Conservation (phyloP, 2,329 filamentous ascomycete genomes). For the Aspergillus fischeri region DNA sequence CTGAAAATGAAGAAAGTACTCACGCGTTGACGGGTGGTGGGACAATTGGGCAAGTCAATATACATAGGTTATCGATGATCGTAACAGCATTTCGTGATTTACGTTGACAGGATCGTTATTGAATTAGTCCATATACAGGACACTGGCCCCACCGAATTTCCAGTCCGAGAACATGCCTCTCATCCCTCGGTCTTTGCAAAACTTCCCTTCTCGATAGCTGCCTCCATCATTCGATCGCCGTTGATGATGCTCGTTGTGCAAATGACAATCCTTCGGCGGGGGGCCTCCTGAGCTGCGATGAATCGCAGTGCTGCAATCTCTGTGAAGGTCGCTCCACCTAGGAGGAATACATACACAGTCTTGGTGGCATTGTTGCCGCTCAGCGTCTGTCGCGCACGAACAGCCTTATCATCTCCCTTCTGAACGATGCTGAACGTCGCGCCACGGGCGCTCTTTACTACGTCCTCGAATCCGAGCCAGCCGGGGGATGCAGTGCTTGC, state of each 20-base stretch:
- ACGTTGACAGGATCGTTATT: neutral
- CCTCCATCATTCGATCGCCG: conserved; percentile 83
- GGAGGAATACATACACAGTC: conserved; percentile 91
- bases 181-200: conserved; percentile 45
- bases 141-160: neutral
- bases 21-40: neutral
- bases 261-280: conserved; percentile 78
- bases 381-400: conserved; percentile 78
- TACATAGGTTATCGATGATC: neutral
- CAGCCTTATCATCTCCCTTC: conserved; percentile 86
- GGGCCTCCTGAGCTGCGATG: conserved; percentile 78
- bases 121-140: neutral
- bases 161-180: neutral
- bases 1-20: neutral
- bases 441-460: conserved; percentile 80
- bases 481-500: conserved; percentile 65
- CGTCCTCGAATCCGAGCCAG: conserved; percentile 91
- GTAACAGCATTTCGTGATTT: neutral
- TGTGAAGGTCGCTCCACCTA: conserved; percentile 94
- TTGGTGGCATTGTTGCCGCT: conserved; percentile 72
- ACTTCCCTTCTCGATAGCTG: conserved; percentile 68
- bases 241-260: conserved; percentile 89
- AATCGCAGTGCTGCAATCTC: conserved; percentile 93
- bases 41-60: neutral
- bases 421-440: conserved; percentile 89